Conservation (phyloP, 345 rosid genomes). For the Murraya paniculata region DNA sequence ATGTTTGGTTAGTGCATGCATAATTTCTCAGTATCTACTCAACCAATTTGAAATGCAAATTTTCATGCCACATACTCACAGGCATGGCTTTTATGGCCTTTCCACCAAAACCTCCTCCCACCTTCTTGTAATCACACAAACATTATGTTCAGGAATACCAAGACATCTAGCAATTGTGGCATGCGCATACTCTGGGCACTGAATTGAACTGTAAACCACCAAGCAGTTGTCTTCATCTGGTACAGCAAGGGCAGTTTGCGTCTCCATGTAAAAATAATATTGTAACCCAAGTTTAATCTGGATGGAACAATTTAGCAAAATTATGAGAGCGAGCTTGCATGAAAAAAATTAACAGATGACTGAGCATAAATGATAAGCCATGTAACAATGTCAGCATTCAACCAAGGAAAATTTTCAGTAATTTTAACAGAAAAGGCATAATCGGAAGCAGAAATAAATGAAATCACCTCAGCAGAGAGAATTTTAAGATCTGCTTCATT, state of each 20-base stretch:
- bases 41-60: not conserved
- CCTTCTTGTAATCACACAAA: conserved; percentile 86
- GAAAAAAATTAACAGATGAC: not conserved
- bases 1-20: not conserved
- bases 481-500: conserved; percentile 73
- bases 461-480: conserved; percentile 59
- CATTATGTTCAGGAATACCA: conserved; percentile 72
- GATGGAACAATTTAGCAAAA: conserved; percentile 1
- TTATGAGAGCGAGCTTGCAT: not conserved
- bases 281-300: conserved; percentile 81
- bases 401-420: not conserved
- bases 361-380: not conserved
- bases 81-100: conserved; percentile 72
- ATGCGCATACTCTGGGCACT: conserved; percentile 65
- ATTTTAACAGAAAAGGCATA: not conserved
- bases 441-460: not conserved
- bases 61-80: conserved; percentile 41
- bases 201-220: conserved; percentile 66
- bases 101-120: conserved; percentile 97
- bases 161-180: conserved; percentile 67
- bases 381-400: not conserved
- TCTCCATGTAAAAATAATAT: conserved; percentile 90
- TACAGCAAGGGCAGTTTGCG: conserved; percentile 83
- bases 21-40: too few species aligned
- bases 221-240: conserved; percentile 90